These are phyloP conservation scores for Sporisorium reilianum DNA, from an alignment of 1,284 basidiomycete species.

Conservation along the genomic window DNA sequence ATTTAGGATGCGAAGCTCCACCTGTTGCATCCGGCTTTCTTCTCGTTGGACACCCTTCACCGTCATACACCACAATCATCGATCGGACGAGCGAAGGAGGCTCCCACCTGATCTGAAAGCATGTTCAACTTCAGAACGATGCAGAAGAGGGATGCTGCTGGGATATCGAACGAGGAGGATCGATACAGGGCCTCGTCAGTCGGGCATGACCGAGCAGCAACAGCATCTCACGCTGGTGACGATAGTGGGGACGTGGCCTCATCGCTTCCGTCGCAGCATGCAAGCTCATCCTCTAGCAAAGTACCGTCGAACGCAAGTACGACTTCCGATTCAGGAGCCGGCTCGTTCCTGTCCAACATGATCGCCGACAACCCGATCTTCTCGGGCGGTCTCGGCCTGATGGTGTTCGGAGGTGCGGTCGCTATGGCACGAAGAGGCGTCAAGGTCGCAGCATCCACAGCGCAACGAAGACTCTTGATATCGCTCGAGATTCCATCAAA, in stretches of 20 bases:
- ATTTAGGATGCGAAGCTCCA: conserved; percentile 5
- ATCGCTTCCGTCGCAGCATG: not conserved
- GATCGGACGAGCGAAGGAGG: not conserved
- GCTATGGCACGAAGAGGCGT: conserved; percentile 71
- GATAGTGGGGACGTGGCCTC: not conserved
- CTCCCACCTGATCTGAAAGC: not conserved
- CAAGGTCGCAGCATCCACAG: conserved; percentile 78
- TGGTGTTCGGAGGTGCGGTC: conserved; percentile 65
- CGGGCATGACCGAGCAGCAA: conserved; percentile 3
- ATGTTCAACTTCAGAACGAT: conserved; percentile 38
- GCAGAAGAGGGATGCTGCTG: conserved; percentile 27
- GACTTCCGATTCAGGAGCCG: not conserved
- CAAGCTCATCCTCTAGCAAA: not conserved
- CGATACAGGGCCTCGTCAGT: not conserved
- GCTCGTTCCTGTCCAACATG: conserved; percentile 38
- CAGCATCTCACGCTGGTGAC: not conserved
- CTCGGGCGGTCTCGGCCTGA: conserved; percentile 65
- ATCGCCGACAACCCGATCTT: conserved; percentile 65
- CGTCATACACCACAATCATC: not conserved
- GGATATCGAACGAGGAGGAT: conserved; percentile 9
- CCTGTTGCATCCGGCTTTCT: not conserved
- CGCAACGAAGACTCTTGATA: conserved; percentile 90
- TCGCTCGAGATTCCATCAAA: conserved; percentile 96
- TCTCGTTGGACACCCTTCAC: not conserved
- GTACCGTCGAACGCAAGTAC: not conserved